These are phyloP conservation scores for Neopestalotiopsis sp. DNA, from an alignment of 2,329 filamentous ascomycete genomes.

Conservation along the genomic window DNA sequence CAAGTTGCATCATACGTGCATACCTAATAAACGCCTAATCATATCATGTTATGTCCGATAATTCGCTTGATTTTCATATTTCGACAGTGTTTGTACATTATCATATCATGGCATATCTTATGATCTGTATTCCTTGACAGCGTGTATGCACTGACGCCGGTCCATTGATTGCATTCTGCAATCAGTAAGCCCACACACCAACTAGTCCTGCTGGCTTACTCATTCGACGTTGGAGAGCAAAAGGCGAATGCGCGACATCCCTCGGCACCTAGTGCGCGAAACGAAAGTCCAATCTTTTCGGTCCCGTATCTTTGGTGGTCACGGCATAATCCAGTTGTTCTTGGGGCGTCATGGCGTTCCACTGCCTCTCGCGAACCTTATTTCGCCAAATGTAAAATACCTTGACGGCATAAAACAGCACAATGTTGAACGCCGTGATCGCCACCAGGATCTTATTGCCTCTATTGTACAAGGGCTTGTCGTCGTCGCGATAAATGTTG, in stretches of 20 bases:
- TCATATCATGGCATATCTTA: background rate
- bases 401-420: slow-evolving; percentile 51
- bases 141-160: too few relatives aligned
- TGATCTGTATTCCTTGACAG: background rate
- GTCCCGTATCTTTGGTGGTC: slow-evolving; percentile 57
- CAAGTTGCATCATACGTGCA: background rate
- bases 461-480: slow-evolving; percentile 56
- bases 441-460: slow-evolving; percentile 57
- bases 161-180: too few relatives aligned
- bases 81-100: background rate
- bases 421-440: slow-evolving; percentile 53
- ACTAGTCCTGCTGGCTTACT: too few relatives aligned
- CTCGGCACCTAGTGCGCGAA: slow-evolving; percentile 49
- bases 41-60: background rate
- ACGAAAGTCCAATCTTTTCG: slow-evolving; percentile 60
- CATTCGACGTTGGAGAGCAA: too few relatives aligned
- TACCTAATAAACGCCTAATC: slow-evolving; percentile 3
- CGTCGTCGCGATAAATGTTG: slow-evolving; percentile 62
- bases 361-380: slow-evolving; percentile 46
- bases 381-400: slow-evolving; percentile 55
- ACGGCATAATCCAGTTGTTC: slow-evolving; percentile 54
- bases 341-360: slow-evolving; percentile 49
- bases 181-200: too few relatives aligned
- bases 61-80: background rate
- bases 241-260: background rate